Evolutionary conservation across 345 rosid genomes (phyloP).

Genomic region (Alliaria petiolata): DNA sequence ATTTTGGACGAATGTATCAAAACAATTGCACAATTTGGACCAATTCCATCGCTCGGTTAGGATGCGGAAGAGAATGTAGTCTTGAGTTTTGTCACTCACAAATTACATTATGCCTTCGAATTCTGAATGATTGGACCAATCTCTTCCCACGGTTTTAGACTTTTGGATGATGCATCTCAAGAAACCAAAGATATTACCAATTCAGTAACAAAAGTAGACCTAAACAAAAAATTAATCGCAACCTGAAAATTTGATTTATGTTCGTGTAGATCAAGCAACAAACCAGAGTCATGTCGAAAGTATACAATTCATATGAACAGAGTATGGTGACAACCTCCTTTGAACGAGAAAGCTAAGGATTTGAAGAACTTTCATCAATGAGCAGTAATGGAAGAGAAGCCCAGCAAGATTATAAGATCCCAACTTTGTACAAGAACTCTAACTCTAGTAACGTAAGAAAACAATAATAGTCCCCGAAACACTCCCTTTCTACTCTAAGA

Average conservation of each 20-base stretch:
- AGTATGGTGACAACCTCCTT: neutral
- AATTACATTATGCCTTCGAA: too few relatives aligned
- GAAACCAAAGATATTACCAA: neutral
- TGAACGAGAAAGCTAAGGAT: neutral
- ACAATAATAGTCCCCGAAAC: too few relatives aligned
- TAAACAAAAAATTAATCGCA: neutral
- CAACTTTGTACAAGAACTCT: neutral
- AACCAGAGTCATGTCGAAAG: neutral
- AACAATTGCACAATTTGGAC: neutral
- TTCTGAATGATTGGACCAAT: too few relatives aligned
- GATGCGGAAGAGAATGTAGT: too few relatives aligned
- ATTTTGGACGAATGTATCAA: neutral
- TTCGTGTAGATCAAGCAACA: neutral
- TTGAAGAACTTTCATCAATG: neutral
- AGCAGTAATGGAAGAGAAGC: neutral
- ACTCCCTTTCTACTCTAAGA: neutral
- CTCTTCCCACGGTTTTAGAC: too few relatives aligned
- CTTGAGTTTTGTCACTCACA: too few relatives aligned
- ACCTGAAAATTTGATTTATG: too few relatives aligned
- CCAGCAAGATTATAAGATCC: neutral
- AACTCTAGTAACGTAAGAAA: neutral
- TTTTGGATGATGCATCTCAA: neutral
- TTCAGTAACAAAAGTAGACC: neutral
- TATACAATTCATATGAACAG: neutral
- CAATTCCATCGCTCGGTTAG: too few relatives aligned